A percentile compares a stretch with the other conserved stretches of the same genome.
phyloP scores from a whole-genome alignment of 2,329 filamentous ascomycete species.

The Metarhizium rileyi region DNA sequence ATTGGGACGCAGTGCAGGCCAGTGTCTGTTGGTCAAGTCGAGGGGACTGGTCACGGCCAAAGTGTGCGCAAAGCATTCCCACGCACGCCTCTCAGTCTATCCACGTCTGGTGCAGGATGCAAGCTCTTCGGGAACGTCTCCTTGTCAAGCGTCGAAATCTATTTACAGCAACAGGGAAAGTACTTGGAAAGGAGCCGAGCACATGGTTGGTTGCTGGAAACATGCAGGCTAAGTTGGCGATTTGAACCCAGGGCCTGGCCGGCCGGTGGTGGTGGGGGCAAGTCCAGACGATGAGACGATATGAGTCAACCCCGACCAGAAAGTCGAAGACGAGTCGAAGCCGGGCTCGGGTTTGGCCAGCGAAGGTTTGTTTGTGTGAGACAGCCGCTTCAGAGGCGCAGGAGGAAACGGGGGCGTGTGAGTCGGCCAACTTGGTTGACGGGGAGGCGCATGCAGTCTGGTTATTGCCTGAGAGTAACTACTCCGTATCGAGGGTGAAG shows the following conservation, averaged over 20 bases:
- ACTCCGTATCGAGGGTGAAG: too few relatives aligned
- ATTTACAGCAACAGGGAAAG: slow-evolving; percentile 5
- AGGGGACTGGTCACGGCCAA: background rate
- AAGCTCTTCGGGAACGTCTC: background rate
- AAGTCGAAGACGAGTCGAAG: background rate
- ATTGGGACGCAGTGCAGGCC: background rate
- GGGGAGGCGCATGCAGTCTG: too few relatives aligned
- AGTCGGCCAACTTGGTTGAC: too few relatives aligned
- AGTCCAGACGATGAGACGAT: too few relatives aligned
- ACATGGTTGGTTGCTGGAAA: slow-evolving; percentile 1
- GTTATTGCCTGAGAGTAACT: too few relatives aligned
- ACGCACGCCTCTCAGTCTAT: background rate
- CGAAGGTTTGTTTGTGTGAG: background rate
- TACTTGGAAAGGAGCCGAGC: background rate
- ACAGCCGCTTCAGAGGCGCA: background rate
- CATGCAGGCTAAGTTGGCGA: background rate
- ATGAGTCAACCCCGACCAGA: too few relatives aligned
- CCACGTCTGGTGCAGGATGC: slow-evolving; percentile 3
- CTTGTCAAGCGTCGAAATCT: slow-evolving; percentile 1
- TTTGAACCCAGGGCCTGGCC: background rate
- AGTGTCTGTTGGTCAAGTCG: background rate
- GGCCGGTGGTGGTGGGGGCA: too few relatives aligned
- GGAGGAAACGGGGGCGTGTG: background rate
- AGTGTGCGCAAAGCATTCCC: background rate
- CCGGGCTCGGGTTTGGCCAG: background rate